Evolutionary conservation across 2,329 filamentous ascomycete genomes (phyloP), one percentile per base, ranked within the genome.

Genomic region (Nemania abortiva): DNA sequence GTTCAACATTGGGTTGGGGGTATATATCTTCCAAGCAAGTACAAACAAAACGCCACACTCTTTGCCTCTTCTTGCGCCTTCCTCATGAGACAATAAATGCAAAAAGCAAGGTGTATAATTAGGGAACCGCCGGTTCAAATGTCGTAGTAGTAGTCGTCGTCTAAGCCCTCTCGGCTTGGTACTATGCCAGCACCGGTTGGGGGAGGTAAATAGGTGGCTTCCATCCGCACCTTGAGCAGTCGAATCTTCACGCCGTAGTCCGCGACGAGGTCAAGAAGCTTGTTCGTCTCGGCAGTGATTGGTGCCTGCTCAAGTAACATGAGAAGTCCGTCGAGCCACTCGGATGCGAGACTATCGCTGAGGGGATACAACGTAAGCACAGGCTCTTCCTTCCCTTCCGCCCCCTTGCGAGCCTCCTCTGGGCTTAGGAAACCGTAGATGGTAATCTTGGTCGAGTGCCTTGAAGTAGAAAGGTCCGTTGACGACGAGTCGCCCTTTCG

Each of bases 241-340:
- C 96, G 86, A 70, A 99, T 97, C 84, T 97, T 97, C 71, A 98
- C 84, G 4, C 96, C 95, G 78, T 97, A 98, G 74, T 97, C 92
- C 77, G 90, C 90, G 68, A 98, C 92, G 75, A 98, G 84, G 64
- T 91, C 90, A 63, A 98, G 91, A 70, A 98, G 84, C 80, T 96
- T 97, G 78, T 92, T 95, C 42, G 96, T 98, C 82, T 98, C 95
- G 2, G 94, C 89, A n/a, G 96, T 99, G 78, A 99, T 98, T 22
- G 96, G 96, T 68, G 95, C 90, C 81, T 99, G 96, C 77, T 97
- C 94, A 27, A 99, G 86, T 63, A 99, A 85, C 94, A 99, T 97
- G 65, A 98, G 86, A 72, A 99, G 83, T 0, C 96, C 96, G 79
- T 99, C 96, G 5, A 99, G 86, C 96, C 96, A 99, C 81, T 99